Evolutionary conservation across 306 rosid genomes (phyloP), one percentile per base, ranked within the genome.

Genomic region (Rosa chinensis): DNA sequence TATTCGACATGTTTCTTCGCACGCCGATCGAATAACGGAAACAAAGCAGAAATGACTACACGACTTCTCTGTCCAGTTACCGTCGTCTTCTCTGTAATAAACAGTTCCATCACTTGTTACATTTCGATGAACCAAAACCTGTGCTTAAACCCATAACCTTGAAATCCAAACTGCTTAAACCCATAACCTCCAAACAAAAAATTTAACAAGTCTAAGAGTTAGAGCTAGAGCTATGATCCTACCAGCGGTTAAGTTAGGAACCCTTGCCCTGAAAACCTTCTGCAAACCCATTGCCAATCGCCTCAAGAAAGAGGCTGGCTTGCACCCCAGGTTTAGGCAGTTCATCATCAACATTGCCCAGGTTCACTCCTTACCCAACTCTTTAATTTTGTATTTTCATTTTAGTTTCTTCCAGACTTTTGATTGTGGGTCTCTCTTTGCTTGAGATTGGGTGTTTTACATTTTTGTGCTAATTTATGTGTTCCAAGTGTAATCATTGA

Each of bases 291-390:
- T 87, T 35, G 88, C 87, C 8, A 81, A 62, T 79, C 81, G 82
- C 49, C 87, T 87, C 62, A 87, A 87, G 84, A 81, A 81, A 67
- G 84, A 87, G 78, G 90, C 90, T 61, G 87, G 87, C 25, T 59
- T 79, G 80, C 87, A 87, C 76, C 88, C 90, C 7, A 84, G 80
- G 82, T 87, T 87, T 70, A 75, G 87, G 40, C 79, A 66, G 23
- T 59, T 50, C 61, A 87, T 87, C 45, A 73, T 87, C 67, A 84
- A 52, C 75, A 42, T 87, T 70, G 89, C 89, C 47, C 89, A 87
- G 84, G 90, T 86, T 74, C 69, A 49, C 35, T 66, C 7, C 37
- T 21, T 18, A 16, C 21, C 56, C 40, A 14, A 14, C 10, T 10
- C 49, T 21, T 32, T 12, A 28, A 52, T 43, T 68, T 70, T 39